Evolutionary conservation across 2,329 filamentous ascomycete species (phyloP).

Genomic region (Cercospora sp.): DNA sequence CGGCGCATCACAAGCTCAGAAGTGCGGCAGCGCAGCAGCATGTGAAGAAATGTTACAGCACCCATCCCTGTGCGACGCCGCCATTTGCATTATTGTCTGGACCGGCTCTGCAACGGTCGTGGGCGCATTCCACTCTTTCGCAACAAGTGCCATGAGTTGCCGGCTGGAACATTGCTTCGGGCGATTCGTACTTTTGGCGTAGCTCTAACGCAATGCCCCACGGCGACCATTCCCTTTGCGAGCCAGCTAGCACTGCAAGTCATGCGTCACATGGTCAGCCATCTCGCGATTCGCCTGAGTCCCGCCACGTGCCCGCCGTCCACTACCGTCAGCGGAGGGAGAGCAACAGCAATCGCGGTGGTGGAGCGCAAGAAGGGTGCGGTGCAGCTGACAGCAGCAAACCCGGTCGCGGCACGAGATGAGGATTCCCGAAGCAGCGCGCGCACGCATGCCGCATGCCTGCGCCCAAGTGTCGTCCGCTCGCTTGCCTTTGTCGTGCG

Average conservation of each 20-base stretch:
- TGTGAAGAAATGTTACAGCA: not conserved
- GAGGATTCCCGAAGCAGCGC: not conserved
- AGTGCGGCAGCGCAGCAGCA: not conserved
- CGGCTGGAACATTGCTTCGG: not conserved
- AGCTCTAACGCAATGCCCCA: not conserved
- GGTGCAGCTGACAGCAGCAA: not conserved
- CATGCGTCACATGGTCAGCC: conserved; percentile 16
- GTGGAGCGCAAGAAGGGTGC: not conserved
- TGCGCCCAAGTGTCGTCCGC: not conserved
- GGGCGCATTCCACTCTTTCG: not conserved
- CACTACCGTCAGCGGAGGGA: not conserved
- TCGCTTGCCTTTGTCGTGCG: not conserved
- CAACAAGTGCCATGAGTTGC: not conserved
- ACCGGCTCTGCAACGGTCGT: conserved; percentile 2
- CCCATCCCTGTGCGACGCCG: not conserved
- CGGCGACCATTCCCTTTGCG: conserved; percentile 11
- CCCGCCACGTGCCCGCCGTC: not conserved
- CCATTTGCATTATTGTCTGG: not conserved
- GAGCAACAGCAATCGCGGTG: too few relatives aligned
- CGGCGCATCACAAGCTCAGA: not conserved
- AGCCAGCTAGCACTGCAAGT: conserved; percentile 12
- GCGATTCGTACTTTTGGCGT: not conserved
- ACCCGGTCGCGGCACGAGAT: not conserved
- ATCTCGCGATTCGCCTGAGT: not conserved
- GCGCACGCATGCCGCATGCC: not conserved